Evolutionary conservation across 106 monocot genomes (phyloP), one percentile per base, ranked within the genome.

Genomic region (Gastrodia elata): DNA sequence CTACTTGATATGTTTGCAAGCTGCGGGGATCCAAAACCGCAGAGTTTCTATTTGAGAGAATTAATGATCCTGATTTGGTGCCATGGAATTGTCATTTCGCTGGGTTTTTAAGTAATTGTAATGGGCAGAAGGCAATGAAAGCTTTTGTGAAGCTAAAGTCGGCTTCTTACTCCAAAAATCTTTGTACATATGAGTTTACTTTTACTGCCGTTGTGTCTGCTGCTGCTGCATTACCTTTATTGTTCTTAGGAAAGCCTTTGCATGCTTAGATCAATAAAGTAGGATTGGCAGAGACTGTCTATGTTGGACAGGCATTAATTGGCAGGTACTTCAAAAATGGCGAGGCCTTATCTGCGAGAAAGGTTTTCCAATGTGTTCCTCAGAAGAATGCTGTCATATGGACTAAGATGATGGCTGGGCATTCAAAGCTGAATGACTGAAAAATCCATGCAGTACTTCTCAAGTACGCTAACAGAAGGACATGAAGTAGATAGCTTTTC

Each of bases 321-420:
- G 84, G 78, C 36, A 96, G 90, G 96, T 96, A 96, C 77, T 92
- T 96, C 42, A 57, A 81, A 44, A 92, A 88, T 72, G 68, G 81
- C 2, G 92, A 92, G 40, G 82, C 80, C 36, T 52, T 69, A 39
- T 83, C 75, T 74, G 89, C 86, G 32, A 59, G 40, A 61, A 80
- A 57, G 73, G 20, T 92, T 16, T 92, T 96, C 76, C 59, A 73
- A 35, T 79, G 28, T 43, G 76, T 90, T 41, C 70, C 48, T 16
- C 38, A 75, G 68, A 84, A 82, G 76, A 90, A 96, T 85, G 83
- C 71, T 15, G 77, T 86, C 24, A 68, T 88, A 8, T 96, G 96
- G 90, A 96, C 92, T 0, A 84, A 81, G 71, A 96, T 96, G 92
- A 84, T 96, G 68, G 84, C 79, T 43, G 96, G 92, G 3, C 79